These are phyloP conservation scores for Tetrahymena malaccensis DNA, from an alignment of 73 alveolate species.

Conservation along the genomic window DNA sequence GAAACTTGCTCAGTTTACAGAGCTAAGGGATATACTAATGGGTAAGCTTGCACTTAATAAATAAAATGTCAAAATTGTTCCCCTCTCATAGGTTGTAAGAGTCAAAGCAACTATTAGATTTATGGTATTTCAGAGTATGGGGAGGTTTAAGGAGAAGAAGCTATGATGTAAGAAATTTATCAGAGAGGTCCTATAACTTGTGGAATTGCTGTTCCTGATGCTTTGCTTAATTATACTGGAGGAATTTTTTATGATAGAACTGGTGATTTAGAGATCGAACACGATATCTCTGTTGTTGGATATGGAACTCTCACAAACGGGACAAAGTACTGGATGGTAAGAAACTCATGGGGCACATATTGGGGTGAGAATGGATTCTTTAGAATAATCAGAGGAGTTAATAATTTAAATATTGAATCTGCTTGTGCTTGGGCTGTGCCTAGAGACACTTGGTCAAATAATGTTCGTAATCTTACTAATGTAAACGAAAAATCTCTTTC, in stretches of 20 bases:
- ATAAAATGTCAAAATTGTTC: constrained; percentile 21
- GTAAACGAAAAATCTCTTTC: neutral
- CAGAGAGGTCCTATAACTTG: constrained; percentile 91
- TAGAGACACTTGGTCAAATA: neutral
- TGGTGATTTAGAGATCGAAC: constrained; percentile 15
- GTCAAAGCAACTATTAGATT: constrained; percentile 10
- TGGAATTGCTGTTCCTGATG: constrained; percentile 43
- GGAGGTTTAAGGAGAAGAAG: constrained; percentile 65
- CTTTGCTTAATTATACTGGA: constrained; percentile 46
- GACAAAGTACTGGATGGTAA: constrained; percentile 79
- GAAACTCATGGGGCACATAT: constrained; percentile 91
- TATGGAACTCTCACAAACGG: constrained; percentile 70
- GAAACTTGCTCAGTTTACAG: constrained; percentile 68
- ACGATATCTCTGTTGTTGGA: constrained; percentile 87
- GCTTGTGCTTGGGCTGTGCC: constrained; percentile 55
- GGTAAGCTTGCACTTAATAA: constrained; percentile 45
- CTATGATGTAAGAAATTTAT: constrained; percentile 77
- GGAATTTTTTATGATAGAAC: neutral
- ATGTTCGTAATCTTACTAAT: neutral
- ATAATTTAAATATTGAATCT: constrained; percentile 61
- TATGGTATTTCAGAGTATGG: constrained; percentile 53
- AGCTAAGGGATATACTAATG: constrained; percentile 38
- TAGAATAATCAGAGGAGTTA: constrained; percentile 60
- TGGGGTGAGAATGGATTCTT: constrained; percentile 90
- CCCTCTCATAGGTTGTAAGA: constrained; percentile 16